Base-by-base conservation (phyloP, 352 stramenopile genomes). In the Phytophthora litchii region DNA sequence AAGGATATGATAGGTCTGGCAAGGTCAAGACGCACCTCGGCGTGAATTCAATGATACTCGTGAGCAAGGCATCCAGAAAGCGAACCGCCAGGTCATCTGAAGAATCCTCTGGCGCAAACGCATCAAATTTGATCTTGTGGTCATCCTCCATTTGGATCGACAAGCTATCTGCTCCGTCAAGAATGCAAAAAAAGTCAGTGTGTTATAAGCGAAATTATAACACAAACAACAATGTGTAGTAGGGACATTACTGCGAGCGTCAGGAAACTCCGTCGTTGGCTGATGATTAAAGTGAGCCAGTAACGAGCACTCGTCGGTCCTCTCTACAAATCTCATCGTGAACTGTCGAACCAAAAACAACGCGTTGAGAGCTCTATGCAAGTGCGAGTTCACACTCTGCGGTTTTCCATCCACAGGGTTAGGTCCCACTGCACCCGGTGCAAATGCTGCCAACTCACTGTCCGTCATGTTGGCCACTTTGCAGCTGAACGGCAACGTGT, bases 291-390 rank as follows among this genome's bases (percentile, higher is more conserved):
- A 92, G 36, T 92, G 83, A 16, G 72, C 57, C 4, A 92, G 66
- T 41, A 89, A 65, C 29, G 81, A 74, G 17, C 57, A 78, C 50
- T 88, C 75, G 53, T 89, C 78, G 49, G 80, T 79, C 51, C 76
- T 82, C 21, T 91, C 82, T 3, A 94, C 69, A 47, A 91, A 91
- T 6, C 78, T 66, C 77, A 91, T 87, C 3, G 72, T 62, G 25
- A 92, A 89, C 54, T 88, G 77, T 32, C 83, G 80, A 54, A 89
- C 76, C 43, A 94, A 65, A 40, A 89, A 89, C 25, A 92, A 64
- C 40, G 83, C 78, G 23, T 94, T 94, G 17, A 85, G 44, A n/a
- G 76, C 62, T 64, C 86, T 64, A 9, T 75, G 47, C 42, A 89
- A 45, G 43, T 87, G 64, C 16, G 45, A 72, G 38, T 83, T 76